phyloP scores from a whole-genome alignment of 2,329 filamentous ascomycete genomes.

The Colletotrichum sp. region DNA sequence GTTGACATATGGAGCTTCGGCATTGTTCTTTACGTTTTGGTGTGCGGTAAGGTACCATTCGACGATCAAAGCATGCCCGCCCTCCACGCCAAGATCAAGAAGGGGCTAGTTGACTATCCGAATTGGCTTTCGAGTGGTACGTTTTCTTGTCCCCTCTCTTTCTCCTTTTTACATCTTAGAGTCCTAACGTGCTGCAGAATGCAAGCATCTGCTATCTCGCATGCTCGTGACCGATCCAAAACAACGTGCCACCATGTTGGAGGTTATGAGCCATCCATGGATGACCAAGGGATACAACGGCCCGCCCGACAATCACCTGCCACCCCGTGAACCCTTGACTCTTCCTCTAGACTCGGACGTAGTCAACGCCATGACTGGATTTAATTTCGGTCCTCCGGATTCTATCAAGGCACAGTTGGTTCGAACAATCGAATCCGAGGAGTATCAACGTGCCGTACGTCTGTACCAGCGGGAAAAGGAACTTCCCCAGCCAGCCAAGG shows the following conservation, averaged over 20 bases:
- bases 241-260: constrained; percentile 82
- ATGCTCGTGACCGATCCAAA: constrained; percentile 96
- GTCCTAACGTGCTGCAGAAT: constrained; percentile 68
- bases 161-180: not conserved
- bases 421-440: constrained; percentile 88
- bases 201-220: constrained; percentile 87
- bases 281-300: constrained; percentile 89
- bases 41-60: constrained; percentile 97
- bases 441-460: constrained; percentile 87
- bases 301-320: constrained; percentile 88
- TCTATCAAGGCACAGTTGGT: constrained; percentile 82
- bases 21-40: constrained; percentile 94
- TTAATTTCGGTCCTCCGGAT: constrained; percentile 92
- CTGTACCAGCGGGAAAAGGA: constrained; percentile 72
- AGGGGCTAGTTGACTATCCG: constrained; percentile 93
- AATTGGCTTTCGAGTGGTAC: constrained; percentile 88
- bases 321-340: constrained; percentile 81
- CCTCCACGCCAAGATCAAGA: constrained; percentile 98
- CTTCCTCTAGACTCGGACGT: constrained; percentile 84
- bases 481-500: constrained; percentile 59
- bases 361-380: constrained; percentile 93
- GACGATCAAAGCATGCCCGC: constrained; percentile 99
- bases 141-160: constrained; percentile 32
- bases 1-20: constrained; percentile 99
- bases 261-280: constrained; percentile 96